Conservation (phyloP, 2,329 filamentous ascomycete genomes). For the Sporothrix schenckii region DNA sequence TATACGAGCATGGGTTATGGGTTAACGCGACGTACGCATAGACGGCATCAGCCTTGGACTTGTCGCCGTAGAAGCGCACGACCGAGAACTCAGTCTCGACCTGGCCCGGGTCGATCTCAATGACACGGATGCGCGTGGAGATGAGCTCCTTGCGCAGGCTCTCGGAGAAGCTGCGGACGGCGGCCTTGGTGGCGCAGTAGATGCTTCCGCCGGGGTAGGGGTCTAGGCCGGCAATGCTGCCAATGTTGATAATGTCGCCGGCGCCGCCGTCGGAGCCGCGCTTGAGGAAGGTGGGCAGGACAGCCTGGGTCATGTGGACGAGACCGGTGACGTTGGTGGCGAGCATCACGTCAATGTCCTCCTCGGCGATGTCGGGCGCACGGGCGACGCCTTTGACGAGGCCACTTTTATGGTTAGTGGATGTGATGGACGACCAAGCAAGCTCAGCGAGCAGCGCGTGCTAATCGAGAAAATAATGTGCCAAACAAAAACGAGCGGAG, state of each 20-base stretch:
- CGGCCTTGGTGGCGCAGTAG: conserved; percentile 92
- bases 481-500: neutral
- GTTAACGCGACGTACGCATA: conserved; percentile 66
- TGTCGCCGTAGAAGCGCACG: conserved; percentile 86
- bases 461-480: neutral
- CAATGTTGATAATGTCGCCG: conserved; percentile 94
- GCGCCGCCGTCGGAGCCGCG: conserved; percentile 69
- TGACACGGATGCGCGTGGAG: conserved; percentile 76
- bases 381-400: conserved; percentile 86
- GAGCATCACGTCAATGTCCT: conserved; percentile 87
- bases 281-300: conserved; percentile 79
- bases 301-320: conserved; percentile 93
- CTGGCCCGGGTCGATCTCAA: conserved; percentile 88
- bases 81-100: conserved; percentile 94
- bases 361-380: conserved; percentile 78
- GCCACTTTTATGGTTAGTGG: conserved; percentile 58
- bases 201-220: conserved; percentile 83
- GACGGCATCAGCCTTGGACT: conserved; percentile 84
- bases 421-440: neutral
- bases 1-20: neutral
- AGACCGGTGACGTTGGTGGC: conserved; percentile 91
- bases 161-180: conserved; percentile 82
- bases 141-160: conserved; percentile 81
- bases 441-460: neutral
- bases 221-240: conserved; percentile 87